phyloP scores from a whole-genome alignment of 768 basidiomycete genomes.

The Dendrothele bispora region DNA sequence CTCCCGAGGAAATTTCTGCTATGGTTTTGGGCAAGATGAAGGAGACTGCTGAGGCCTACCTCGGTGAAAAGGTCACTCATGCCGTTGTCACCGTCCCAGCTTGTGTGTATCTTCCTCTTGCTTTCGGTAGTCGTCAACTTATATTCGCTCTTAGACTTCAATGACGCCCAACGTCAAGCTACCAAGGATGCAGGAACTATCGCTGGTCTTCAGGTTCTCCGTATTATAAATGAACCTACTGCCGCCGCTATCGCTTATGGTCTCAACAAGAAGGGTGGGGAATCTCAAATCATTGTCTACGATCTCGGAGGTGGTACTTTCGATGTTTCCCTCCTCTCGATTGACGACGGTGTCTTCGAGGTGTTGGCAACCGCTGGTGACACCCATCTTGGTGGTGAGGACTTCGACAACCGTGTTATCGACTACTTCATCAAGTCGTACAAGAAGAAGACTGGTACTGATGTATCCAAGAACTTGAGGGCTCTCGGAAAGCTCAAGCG shows the following conservation, averaged over 20 bases:
- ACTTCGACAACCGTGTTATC: conserved; percentile 93
- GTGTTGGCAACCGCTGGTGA: conserved; percentile 91
- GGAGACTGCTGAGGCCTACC: conserved; percentile 98
- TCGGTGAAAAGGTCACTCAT: conserved; percentile 94
- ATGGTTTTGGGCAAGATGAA: conserved; percentile 99
- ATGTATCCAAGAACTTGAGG: conserved; percentile 75
- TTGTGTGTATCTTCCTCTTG: conserved; percentile 46
- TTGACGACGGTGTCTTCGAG: conserved; percentile 92
- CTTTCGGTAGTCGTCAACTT: neutral
- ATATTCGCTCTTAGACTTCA: conserved; percentile 66
- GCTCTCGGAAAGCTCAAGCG: conserved; percentile 92
- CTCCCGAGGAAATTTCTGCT: conserved; percentile 92
- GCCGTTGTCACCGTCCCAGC: conserved; percentile 98
- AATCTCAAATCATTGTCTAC: conserved; percentile 96
- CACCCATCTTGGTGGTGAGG: conserved; percentile 94
- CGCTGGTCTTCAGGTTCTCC: conserved; percentile 91
- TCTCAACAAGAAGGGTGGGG: conserved; percentile 93
- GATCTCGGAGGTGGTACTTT: conserved; percentile 99
- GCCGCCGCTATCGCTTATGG: conserved; percentile 98
- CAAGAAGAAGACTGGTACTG: conserved; percentile 91
- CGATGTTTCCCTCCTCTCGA: conserved; percentile 94
- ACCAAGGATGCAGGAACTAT: conserved; percentile 98
- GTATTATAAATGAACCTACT: conserved; percentile 98
- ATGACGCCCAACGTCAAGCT: conserved; percentile 98
- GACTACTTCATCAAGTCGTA: conserved; percentile 87